Evolutionary conservation across 208 protist species (phyloP).

Genomic region (Acanthamoeba culbertsoni): DNA sequence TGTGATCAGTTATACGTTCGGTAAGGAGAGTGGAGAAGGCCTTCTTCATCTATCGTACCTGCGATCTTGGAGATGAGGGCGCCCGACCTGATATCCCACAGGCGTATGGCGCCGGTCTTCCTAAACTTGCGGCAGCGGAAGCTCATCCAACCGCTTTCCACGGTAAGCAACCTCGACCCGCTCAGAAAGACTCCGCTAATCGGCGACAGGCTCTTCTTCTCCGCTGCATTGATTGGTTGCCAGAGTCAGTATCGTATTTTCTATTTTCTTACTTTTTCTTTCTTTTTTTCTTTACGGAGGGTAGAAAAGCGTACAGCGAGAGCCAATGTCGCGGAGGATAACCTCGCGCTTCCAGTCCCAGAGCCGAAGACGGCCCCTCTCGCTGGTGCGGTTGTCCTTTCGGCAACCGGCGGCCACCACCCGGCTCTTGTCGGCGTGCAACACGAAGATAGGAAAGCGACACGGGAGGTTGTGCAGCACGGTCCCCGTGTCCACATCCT

Average conservation of each 20-base stretch:
- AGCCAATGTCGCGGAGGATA: background rate
- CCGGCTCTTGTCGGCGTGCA: background rate
- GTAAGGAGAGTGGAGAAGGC: background rate
- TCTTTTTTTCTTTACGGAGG: too few relatives aligned
- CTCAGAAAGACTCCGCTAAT: constrained; percentile 7
- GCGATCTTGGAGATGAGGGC: constrained; percentile 9
- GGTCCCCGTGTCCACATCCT: background rate
- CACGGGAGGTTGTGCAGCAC: background rate
- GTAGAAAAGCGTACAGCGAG: background rate
- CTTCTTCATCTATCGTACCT: background rate
- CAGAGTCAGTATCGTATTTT: background rate
- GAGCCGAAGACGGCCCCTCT: background rate
- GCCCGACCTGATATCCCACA: background rate
- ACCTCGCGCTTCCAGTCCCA: background rate
- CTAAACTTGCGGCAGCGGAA: constrained; percentile 7
- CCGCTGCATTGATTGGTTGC: background rate
- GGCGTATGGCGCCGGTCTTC: background rate
- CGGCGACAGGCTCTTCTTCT: background rate
- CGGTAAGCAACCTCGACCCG: background rate
- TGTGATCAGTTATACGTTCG: background rate
- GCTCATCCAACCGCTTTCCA: constrained; percentile 22
- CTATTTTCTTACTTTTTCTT: too few relatives aligned
- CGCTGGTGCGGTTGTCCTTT: constrained; percentile 15
- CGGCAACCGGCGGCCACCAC: background rate
- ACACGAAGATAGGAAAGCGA: background rate